A percentile compares a stretch with the other conserved stretches of the same genome.
These are phyloP conservation scores for Thuja plicata DNA, from an alignment of 83 land plant species.

Conservation along the genomic window DNA sequence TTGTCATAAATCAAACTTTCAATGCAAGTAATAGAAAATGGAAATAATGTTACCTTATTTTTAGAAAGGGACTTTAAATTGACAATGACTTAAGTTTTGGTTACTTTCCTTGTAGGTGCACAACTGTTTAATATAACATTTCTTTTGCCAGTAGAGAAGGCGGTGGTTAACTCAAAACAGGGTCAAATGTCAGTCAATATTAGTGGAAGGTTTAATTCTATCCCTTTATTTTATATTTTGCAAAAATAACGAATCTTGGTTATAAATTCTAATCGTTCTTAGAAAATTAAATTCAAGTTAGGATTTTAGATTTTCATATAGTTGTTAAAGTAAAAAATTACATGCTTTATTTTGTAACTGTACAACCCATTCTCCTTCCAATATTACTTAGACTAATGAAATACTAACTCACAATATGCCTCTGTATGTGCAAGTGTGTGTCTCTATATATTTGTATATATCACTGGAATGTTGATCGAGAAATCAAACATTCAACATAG, in stretches of 20 bases:
- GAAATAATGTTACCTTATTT: slow-evolving; percentile 1
- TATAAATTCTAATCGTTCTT: not conserved
- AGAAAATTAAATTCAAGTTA: not conserved
- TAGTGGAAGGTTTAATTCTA: slow-evolving; percentile 45
- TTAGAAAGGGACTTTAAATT: not conserved
- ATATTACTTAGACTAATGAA: not conserved
- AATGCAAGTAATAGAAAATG: not conserved
- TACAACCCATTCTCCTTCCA: not conserved
- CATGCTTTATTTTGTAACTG: not conserved
- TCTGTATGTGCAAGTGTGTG: not conserved
- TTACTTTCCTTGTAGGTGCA: slow-evolving; percentile 42
- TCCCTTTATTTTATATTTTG: not conserved
- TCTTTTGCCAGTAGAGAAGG: slow-evolving; percentile 44
- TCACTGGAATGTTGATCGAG: not conserved
- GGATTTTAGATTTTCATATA: not conserved
- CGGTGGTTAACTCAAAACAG: slow-evolving; percentile 17
- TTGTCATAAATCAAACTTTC: not conserved
- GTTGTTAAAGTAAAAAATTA: not conserved
- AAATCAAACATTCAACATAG: not conserved
- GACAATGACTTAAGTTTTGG: not conserved
- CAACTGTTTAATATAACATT: slow-evolving; percentile 46
- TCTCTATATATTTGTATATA: not conserved
- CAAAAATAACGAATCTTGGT: not conserved
- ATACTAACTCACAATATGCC: not conserved
- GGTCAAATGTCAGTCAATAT: slow-evolving; percentile 37